phyloP scores from a whole-genome alignment of 208 protist species.

The Baffinella frigidus region DNA sequence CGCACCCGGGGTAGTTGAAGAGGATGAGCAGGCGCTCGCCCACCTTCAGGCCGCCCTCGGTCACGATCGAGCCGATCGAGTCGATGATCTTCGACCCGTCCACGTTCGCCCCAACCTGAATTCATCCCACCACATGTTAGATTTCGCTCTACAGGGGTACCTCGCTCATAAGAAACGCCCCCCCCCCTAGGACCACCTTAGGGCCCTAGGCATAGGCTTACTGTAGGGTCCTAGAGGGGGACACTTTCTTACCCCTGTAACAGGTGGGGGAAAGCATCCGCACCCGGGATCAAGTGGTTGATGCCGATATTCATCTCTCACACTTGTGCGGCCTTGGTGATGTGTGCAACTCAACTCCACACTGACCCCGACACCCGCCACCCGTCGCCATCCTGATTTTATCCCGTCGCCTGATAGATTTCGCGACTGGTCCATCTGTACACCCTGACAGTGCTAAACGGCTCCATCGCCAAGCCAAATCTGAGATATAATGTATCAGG shows the following conservation, averaged over 20 bases:
- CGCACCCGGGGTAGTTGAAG: conserved; percentile 1
- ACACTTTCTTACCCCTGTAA: neutral
- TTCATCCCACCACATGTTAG: neutral
- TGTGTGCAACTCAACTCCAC: neutral
- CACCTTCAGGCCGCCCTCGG: neutral
- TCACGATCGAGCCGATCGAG: conserved; percentile 20
- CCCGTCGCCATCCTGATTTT: neutral
- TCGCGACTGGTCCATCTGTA: no score
- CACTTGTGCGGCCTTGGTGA: neutral
- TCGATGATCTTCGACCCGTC: conserved; percentile 48
- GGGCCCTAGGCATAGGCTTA: no score
- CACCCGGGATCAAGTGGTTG: no score
- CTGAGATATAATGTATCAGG: no score
- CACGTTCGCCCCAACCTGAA: conserved; percentile 15
- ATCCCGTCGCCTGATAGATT: no score
- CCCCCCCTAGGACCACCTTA: no score
- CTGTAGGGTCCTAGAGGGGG: no score
- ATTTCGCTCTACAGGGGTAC: no score
- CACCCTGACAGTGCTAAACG: no score
- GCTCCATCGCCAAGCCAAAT: no score
- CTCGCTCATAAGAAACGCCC: no score
- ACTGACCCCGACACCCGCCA: neutral
- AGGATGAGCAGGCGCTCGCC: neutral
- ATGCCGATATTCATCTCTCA: neutral
- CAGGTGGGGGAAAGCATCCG: no score